Base-by-base conservation (phyloP, 75 land plant species). In the Larix kaempferi region DNA sequence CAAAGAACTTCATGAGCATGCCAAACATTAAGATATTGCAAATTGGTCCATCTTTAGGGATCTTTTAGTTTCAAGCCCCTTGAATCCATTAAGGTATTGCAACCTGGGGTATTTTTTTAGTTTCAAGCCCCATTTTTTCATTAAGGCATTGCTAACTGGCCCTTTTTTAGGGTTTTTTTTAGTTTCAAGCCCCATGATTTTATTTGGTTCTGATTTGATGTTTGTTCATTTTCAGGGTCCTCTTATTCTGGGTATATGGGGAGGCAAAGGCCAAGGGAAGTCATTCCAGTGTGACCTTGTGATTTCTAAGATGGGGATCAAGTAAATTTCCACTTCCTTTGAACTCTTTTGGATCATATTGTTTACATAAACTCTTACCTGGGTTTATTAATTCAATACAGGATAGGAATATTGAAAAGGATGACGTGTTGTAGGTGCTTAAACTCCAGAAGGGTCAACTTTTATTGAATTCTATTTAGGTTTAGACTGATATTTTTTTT, bases 241-340 rank as follows among this genome's bases (percentile, higher is more conserved):
- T 57, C 89, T 94, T 69, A 94, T 94, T 73, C 79, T 94, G 73
- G 97, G 97, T 84, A 84, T 92, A 56, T 94, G 97, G 97, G 96
- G 97, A 92, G 97, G 97, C 81, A 94, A 94, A 77, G 97, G 97
- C 62, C 97, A 94, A 62, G 97, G 97, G 57, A 94, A 95, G 77
- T 95, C 98, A 6, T 95, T 95, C 95, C 98, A 95, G 80, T 93
- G 95, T 79, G 97, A 94, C 78, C 95, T 94, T 71, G 97, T 94
- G 25, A 88, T 94, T 77, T 78, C 91, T 73, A 94, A 95, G 84
- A 87, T 93, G 84, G 98, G 98, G 59, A 93, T 95, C 86, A 91
- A 93, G 98, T 29, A 29, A 29, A 29, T 1, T 29, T 29, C 33
- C 33, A 29, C 33, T 29, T 29, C 33, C 33, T 29, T 29, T 29